Base-by-base conservation (phyloP, 495 filamentous ascomycete species). In the Penicillium riverlandense region DNA sequence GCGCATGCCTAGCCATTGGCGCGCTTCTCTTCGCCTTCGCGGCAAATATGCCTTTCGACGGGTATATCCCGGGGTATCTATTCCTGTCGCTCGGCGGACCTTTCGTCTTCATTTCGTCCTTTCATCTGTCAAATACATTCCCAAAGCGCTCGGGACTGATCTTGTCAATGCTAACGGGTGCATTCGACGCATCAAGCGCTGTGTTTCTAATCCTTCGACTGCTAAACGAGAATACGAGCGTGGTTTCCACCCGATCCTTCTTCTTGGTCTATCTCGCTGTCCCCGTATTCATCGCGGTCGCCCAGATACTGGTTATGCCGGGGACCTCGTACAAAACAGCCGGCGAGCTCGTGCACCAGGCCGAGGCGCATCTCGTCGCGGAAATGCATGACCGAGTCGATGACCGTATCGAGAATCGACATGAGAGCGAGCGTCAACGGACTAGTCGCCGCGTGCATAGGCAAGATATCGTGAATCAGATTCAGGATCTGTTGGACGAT, bases 81-180 rank as follows among this genome's bases (percentile, higher is more conserved):
- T 79, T 90, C 42, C 71, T 96, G 4, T 85, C 89, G 0, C 66
- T 96, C 9, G 90, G 88, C 22, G 90, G 90, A 0, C 88, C 90
- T 22, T 96, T 95, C 55, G 78, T 90, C 22, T 95, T 91, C 67
- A 95, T 95, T 45, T 80, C 85, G 11, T 88, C 83, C 2, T 95
- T 96, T 66, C 90, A 96, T 50, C 75, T 96, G n/a, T 90, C 85
- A 35, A 96, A 96, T 53, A 81, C 89, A 10, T 95, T 96, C 55
- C 90, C 90, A 1, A 70, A 72, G n/a, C 79, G 85, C 49, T 94
- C 88, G 1, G 90, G 90, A 4, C 63, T 94, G 11, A 90, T 96
- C 40, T 69, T 96, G 3, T 88, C 90, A 0, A 74, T 90, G 29
- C 68, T 96, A 13, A 96, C 89, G 0, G 90, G 90, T 6, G 89